Conservation (phyloP, 176 grass and related monocot genomes). For the Rhynchospora tenuis region DNA sequence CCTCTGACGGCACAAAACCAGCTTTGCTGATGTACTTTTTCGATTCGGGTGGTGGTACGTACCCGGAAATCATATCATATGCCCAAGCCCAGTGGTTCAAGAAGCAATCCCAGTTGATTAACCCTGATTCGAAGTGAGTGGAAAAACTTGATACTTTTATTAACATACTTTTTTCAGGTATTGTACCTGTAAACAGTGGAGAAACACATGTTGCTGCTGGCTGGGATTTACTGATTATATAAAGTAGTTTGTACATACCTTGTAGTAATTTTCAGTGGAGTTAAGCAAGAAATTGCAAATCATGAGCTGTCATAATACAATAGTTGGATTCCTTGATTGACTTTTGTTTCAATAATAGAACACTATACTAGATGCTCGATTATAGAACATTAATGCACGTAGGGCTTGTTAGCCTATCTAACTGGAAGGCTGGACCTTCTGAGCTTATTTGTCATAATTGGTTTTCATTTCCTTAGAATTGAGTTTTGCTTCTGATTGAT, state of each 20-base stretch:
- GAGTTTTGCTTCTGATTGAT: not conserved
- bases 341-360: not conserved
- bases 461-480: too few relatives aligned
- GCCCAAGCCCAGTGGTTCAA: slow-evolving; percentile 60
- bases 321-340: not conserved
- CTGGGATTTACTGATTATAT: not conserved
- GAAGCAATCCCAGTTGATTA: slow-evolving; percentile 33
- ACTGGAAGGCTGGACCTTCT: not conserved
- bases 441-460: not conserved
- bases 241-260: not conserved
- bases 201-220: not conserved
- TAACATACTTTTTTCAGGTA: not conserved
- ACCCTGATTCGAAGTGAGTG: slow-evolving; percentile 51
- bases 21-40: slow-evolving; percentile 71
- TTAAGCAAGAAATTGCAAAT: not conserved
- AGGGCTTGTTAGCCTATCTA: not conserved
- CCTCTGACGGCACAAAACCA: slow-evolving; percentile 21
- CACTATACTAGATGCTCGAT: not conserved
- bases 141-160: not conserved
- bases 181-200: not conserved
- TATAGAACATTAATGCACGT: not conserved
- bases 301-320: not conserved
- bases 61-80: slow-evolving; percentile 58
- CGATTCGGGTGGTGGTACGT: slow-evolving; percentile 85
- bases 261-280: not conserved